Percentiles rank a stretch among this genome's conserved stretches.
Conservation (phyloP, 202 grass and related monocot species). For the Eragrostis tef region DNA sequence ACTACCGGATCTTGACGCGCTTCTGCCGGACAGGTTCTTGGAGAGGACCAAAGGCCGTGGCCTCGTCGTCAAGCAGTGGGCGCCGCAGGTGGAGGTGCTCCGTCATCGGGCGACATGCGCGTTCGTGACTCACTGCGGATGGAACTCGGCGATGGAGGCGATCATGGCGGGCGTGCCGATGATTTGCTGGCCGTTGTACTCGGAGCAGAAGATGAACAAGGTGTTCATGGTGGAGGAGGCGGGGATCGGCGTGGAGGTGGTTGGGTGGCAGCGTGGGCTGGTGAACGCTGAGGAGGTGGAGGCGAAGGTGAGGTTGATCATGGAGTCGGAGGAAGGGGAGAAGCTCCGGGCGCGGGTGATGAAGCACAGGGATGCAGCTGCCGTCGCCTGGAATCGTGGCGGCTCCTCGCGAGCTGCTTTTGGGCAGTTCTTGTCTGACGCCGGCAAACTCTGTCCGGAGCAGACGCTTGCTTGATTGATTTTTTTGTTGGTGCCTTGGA, state of each 20-base stretch:
- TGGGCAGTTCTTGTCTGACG: too few species aligned
- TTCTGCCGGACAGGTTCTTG: slow-evolving; percentile 63
- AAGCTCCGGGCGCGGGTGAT: too few species aligned
- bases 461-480: too few species aligned
- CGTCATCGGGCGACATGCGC: slow-evolving; percentile 45
- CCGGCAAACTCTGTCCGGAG: too few species aligned
- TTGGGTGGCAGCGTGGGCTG: slow-evolving; percentile 39
- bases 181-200: slow-evolving; percentile 60
- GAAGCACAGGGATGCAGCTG: too few species aligned
- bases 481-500: too few species aligned
- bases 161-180: slow-evolving; percentile 55
- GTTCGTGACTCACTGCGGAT: slow-evolving; percentile 54
- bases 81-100: slow-evolving; percentile 63
- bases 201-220: slow-evolving; percentile 69
- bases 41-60: slow-evolving; percentile 53
- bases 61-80: slow-evolving; percentile 58
- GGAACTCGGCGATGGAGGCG: slow-evolving; percentile 55
- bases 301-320: too few species aligned
- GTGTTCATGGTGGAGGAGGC: slow-evolving; percentile 45
- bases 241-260: slow-evolving; percentile 46
- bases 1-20: slow-evolving; percentile 27
- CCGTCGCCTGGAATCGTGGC: too few species aligned
- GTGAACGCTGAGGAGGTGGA: too few species aligned
- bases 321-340: too few species aligned
- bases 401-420: too few species aligned